Evolutionary conservation across 345 rosid species (phyloP), one percentile per base, ranked within the genome.

Genomic region (Citrus australasica): DNA sequence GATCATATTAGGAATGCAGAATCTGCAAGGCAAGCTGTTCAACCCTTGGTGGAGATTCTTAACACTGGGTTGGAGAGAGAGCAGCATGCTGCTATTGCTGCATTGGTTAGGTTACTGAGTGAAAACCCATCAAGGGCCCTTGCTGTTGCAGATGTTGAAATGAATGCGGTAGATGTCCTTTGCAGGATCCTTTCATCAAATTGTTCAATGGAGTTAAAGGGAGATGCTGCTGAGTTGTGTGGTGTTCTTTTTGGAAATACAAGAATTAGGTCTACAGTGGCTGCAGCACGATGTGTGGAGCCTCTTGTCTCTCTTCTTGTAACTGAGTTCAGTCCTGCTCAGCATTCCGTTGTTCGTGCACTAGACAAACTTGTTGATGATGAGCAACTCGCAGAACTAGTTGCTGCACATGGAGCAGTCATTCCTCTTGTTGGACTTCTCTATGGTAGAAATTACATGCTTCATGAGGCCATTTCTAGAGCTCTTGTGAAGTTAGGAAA

Each of bases 61-160:
- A 97, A 89, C 76, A 90, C 94, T 76, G 99, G 99, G 79, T 75
- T 89, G 75, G 99, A 97, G 91, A 93, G 82, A 83, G 99, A 97
- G 84, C 99, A 97, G 78, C 98, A 97, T 83, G 99, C 99, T 80
- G 98, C 98, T 73, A 94, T 97, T 81, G 97, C 98, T 79, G 98
- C 99, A 35, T 85, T 94, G 88, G 93, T 97, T 83, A 92, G 94
- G 85, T 85, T 97, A 81, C 83, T 97, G 87, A 97, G 97, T 79
- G 98, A 97, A 85, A 94, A 94, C 86, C 96, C 98, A 48, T 94
- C 98, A 73, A 90, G 92, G 76, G 99, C 98, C 65, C 88, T 93
- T 56, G 98, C 97, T 27, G 98, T 93, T 82, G 95, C 98, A 78
- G 98, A 97, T 84, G 96, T 97, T 76, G 99, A 97, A 87, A 91